Conservation (phyloP, 352 stramenopile genomes). For the Globisporangium radiosum region DNA sequence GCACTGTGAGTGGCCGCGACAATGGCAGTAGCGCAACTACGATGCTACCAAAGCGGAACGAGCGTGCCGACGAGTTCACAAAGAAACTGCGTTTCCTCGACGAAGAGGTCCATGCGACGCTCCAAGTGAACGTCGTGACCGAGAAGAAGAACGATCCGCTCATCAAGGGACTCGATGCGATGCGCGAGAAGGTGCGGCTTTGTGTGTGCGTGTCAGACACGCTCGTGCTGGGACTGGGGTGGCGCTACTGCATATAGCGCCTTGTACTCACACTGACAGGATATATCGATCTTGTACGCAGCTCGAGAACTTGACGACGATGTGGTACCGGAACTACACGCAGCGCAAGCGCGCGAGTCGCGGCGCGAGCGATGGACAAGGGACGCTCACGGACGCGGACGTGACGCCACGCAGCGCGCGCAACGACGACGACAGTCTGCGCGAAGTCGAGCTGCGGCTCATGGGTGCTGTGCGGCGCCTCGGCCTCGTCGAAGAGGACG, state of each 20-base stretch:
- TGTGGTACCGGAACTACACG: conserved; percentile 67
- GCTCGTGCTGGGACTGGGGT: no score
- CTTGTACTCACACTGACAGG: not conserved
- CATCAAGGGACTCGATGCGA: conserved; percentile 55
- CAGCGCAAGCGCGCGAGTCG: conserved; percentile 15
- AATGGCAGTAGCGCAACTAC: not conserved
- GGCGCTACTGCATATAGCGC: no score
- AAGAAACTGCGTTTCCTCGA: conserved; percentile 56
- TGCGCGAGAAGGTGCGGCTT: conserved; percentile 52
- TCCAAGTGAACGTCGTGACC: conserved; percentile 57
- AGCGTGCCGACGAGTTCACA: conserved; percentile 40
- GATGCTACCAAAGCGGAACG: conserved; percentile 14
- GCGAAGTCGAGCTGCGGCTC: conserved; percentile 52
- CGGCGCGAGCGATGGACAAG: conserved; percentile 7
- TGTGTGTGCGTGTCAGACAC: conserved; percentile 2
- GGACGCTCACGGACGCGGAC: conserved; percentile 9
- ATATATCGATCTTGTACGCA: conserved; percentile 3
- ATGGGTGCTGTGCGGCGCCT: conserved; percentile 51
- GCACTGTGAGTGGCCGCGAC: conserved; percentile 1
- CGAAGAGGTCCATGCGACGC: conserved; percentile 59
- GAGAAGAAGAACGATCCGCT: conserved; percentile 77
- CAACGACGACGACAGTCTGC: conserved; percentile 22
- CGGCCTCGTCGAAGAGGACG: conserved; percentile 52
- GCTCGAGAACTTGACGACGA: conserved; percentile 49
- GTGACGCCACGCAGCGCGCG: conserved; percentile 9